Percentiles rank a stretch among this genome's conserved stretches.
Conservation (phyloP, 805 yeast genomes). For the Starmerella davenportii region DNA sequence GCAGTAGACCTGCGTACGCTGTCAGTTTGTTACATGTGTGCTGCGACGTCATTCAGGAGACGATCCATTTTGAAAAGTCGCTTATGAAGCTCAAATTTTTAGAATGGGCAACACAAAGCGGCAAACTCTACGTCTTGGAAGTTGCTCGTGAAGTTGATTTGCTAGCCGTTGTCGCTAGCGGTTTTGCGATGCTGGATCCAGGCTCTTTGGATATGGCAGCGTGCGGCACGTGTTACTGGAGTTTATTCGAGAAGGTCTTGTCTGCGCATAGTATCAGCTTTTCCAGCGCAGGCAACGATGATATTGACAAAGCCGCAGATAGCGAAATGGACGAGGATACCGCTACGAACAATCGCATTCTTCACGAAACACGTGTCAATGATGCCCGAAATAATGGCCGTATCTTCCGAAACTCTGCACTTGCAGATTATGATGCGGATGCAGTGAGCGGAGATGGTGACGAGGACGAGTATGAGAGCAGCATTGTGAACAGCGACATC, state of each 20-base stretch:
- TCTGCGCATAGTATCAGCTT: neutral
- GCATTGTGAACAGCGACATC: conserved; percentile 22
- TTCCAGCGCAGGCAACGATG: neutral
- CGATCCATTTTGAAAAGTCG: neutral
- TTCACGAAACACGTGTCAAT: neutral
- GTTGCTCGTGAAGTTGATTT: neutral
- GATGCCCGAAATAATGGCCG: conserved; percentile 20
- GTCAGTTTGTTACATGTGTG: neutral
- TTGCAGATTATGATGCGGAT: conserved; percentile 83
- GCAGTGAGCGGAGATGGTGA: conserved; percentile 3
- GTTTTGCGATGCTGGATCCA: neutral
- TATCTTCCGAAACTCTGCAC: conserved; percentile 65
- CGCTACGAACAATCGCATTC: neutral
- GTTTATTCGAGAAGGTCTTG: neutral
- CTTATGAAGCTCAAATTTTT: neutral
- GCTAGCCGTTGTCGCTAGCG: neutral
- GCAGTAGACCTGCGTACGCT: neutral
- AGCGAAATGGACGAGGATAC: neutral
- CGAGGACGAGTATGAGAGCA: conserved; percentile 23
- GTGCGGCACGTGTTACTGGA: neutral
- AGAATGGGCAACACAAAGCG: neutral
- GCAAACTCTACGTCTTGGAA: neutral
- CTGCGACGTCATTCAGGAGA: neutral
- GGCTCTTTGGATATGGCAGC: neutral
- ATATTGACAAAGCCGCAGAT: no score